Conservation (phyloP, 2,329 filamentous ascomycete genomes). For the Dactylellina haptotyla region DNA sequence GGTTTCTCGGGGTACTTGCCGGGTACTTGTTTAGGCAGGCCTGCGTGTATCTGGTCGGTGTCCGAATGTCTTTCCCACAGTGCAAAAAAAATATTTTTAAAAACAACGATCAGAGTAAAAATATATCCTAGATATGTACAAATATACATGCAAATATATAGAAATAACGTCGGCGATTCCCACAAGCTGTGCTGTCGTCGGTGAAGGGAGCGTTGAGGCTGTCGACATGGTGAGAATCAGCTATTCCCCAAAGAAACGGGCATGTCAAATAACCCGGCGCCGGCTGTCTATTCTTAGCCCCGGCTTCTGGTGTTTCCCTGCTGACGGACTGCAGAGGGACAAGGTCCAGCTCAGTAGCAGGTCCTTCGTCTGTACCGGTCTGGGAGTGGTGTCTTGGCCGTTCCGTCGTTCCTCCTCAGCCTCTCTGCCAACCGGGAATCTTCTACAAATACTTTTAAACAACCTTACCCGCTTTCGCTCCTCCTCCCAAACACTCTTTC, state of each 20-base stretch:
- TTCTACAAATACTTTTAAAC: slow-evolving; percentile 34
- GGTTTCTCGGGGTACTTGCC: too few relatives aligned
- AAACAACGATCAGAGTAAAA: too few relatives aligned
- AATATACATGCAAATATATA: too few relatives aligned
- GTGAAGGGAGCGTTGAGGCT: neutral
- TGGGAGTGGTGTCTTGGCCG: slow-evolving; percentile 7
- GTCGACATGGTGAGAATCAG: neutral
- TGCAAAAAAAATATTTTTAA: too few relatives aligned
- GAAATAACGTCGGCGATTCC: too few relatives aligned
- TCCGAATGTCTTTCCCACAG: too few relatives aligned
- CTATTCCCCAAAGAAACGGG: neutral
- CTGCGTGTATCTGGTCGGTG: too few relatives aligned
- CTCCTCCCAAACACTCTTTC: neutral
- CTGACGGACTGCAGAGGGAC: slow-evolving; percentile 1
- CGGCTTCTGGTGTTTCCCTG: slow-evolving; percentile 2
- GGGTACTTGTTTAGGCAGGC: too few relatives aligned
- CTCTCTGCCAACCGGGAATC: slow-evolving; percentile 22
- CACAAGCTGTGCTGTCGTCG: too few relatives aligned
- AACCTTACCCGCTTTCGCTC: neutral
- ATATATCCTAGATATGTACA: too few relatives aligned
- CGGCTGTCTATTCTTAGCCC: slow-evolving; percentile 24
- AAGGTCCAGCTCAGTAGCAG: neutral
- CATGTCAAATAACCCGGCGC: slow-evolving; percentile 8
- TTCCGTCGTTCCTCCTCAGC: slow-evolving; percentile 24
- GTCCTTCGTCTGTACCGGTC: slow-evolving; percentile 8